phyloP scores from a whole-genome alignment of 1,284 basidiomycete species.

The Ustilago shanxiensis region DNA sequence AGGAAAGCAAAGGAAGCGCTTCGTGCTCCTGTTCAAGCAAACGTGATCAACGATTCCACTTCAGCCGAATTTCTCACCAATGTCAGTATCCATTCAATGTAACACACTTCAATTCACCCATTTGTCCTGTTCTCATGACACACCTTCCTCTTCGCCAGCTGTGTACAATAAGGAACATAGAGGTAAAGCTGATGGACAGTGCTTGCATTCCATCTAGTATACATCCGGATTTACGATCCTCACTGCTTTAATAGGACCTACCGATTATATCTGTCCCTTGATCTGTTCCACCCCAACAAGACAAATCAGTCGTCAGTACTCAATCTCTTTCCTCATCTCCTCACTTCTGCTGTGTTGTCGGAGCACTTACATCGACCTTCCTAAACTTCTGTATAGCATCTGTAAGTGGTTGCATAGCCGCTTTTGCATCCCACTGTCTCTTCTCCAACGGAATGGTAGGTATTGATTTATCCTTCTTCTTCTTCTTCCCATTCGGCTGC shows the following conservation, averaged over 20 bases:
- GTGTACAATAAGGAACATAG: too few species aligned
- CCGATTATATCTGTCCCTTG: conserved; percentile 57
- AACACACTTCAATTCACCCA: not conserved
- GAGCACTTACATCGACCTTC: conserved; percentile 71
- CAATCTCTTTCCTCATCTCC: too few species aligned
- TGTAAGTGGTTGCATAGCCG: conserved; percentile 71
- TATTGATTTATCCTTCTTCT: conserved; percentile 47
- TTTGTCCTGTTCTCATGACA: not conserved
- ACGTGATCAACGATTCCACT: not conserved
- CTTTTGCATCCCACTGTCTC: conserved; percentile 73
- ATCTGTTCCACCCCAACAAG: conserved; percentile 16
- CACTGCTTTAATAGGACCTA: too few species aligned
- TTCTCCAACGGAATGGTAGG: conserved; percentile 44
- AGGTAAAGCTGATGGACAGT: not conserved
- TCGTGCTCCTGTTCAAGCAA: not conserved
- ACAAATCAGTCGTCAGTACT: not conserved
- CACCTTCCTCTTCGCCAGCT: too few species aligned
- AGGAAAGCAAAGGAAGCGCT: too few species aligned
- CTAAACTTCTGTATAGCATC: conserved; percentile 72
- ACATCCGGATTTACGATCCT: too few species aligned
- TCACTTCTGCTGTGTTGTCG: too few species aligned
- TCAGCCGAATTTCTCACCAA: not conserved
- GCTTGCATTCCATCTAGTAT: not conserved
- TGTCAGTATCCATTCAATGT: too few species aligned
- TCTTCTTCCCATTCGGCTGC: conserved; percentile 16